Conservation (phyloP, 164 flowering plant species). For the Amborella trichopoda region DNA sequence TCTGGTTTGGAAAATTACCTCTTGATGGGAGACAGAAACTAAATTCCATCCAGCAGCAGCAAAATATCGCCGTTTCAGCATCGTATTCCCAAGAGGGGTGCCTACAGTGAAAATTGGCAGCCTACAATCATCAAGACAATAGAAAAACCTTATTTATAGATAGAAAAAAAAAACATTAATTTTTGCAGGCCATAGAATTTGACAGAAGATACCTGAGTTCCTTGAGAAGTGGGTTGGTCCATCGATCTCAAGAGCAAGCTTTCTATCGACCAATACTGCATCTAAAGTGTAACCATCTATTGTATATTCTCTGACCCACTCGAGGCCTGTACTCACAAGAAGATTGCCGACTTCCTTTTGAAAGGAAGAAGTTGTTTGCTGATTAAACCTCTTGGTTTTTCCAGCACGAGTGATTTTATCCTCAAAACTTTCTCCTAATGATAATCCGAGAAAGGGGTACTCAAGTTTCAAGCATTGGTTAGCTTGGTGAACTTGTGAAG, state of each 20-base stretch:
- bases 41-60: conserved; percentile 86
- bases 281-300: conserved; percentile 81
- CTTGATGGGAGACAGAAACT: conserved; percentile 57
- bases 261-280: conserved; percentile 71
- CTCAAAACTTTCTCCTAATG: conserved; percentile 43
- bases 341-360: conserved; percentile 90
- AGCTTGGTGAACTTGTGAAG: conserved; percentile 72
- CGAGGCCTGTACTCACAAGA: conserved; percentile 78
- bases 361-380: conserved; percentile 79
- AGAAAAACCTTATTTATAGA: background rate
- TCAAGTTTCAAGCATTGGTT: conserved; percentile 84
- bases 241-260: conserved; percentile 90
- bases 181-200: no score
- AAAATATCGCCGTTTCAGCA: conserved; percentile 74
- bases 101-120: conserved; percentile 28
- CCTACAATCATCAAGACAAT: conserved; percentile 1
- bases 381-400: conserved; percentile 76
- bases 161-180: background rate
- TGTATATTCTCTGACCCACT: conserved; percentile 75
- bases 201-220: conserved; percentile 44
- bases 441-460: conserved; percentile 51
- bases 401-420: conserved; percentile 56
- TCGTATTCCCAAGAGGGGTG: conserved; percentile 81
- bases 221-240: conserved; percentile 98
- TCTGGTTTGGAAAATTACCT: conserved; percentile 30